phyloP scores from a whole-genome alignment of 257 asterid genomes.

The Nicotiana tomentosiformis region DNA sequence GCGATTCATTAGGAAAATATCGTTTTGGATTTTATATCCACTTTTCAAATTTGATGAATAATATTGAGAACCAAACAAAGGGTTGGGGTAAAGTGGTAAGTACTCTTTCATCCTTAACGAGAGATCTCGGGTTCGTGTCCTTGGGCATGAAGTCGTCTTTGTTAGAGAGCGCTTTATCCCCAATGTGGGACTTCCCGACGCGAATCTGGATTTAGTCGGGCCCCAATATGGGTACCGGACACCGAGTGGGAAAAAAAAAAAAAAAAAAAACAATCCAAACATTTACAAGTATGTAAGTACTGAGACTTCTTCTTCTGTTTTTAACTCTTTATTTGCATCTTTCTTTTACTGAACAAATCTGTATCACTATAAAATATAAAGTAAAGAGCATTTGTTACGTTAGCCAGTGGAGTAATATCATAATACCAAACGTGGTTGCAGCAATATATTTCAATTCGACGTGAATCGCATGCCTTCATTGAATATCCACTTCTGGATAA shows the following conservation, averaged over 20 bases:
- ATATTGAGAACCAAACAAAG: no score
- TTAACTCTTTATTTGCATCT: not conserved
- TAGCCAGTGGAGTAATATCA: not conserved
- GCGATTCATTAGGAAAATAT: no score
- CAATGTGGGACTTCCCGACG: no score
- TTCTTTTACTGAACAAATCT: not conserved
- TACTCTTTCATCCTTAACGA: no score
- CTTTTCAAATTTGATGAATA: no score
- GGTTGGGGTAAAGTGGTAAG: no score
- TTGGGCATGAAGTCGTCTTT: no score
- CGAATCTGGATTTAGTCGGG: no score
- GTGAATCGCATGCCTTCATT: constrained; percentile 3
- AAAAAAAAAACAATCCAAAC: not conserved
- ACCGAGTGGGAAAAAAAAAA: not conserved
- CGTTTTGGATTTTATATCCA: no score
- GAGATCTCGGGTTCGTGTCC: no score
- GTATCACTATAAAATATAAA: not conserved
- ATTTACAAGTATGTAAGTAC: not conserved
- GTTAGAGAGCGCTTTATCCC: no score
- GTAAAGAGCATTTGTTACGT: not conserved
- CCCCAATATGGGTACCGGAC: no score
- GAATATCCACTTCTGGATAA: not conserved
- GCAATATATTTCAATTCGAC: not conserved
- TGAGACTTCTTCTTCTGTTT: not conserved
- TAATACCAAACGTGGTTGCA: not conserved